Base-by-base conservation (phyloP, 176 grass and related monocot species). In the Tillandsia leiboldiana region DNA sequence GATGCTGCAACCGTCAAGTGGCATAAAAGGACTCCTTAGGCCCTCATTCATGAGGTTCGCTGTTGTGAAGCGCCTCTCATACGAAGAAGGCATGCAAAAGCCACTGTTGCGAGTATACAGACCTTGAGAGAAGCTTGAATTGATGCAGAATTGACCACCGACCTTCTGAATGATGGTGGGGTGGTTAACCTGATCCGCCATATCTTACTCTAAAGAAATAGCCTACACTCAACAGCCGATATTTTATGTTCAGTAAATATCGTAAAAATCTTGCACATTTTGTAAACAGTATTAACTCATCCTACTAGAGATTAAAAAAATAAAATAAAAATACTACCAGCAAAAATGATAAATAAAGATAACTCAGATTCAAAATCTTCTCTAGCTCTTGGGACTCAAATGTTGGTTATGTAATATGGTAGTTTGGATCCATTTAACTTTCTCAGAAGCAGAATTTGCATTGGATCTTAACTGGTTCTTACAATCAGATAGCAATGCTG, bases 91-190 rank as follows among this genome's bases (percentile, higher is more conserved):
- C 12, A 33, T 47, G 42, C 20, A 47, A 15, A 57, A 58, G 15
- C 12, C 42, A 27, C 12, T 13, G 70, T 72, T 59, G 11, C 9
- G 23, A 48, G 70, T 14, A 26, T 72, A 51, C 24, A 72, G 12
- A 42, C 52, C 70, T 49, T 67, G 64, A 57, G 70, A 72, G 47
- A 48, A 47, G 26, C 2, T 56, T 11, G 70, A 72, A 56, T 53
- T 72, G 13, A 72, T 8, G 10, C 58, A 52, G 51, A 59, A 48
- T 33, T 72, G 70, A 12, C 70, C 27, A 12, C 27, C 26, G 20
- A 59, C 27, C 52, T 72, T 72, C 52, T 59, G 70, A 33, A 72
- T 27, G 28, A 72, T 15, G 12, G 53, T 72, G 28, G 70, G 70
- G 28, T 72, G 27, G 26, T 47, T 72, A 24, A 72, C 26, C 52